phyloP scores from a whole-genome alignment of 345 rosid species.

The Garcia nutans region DNA sequence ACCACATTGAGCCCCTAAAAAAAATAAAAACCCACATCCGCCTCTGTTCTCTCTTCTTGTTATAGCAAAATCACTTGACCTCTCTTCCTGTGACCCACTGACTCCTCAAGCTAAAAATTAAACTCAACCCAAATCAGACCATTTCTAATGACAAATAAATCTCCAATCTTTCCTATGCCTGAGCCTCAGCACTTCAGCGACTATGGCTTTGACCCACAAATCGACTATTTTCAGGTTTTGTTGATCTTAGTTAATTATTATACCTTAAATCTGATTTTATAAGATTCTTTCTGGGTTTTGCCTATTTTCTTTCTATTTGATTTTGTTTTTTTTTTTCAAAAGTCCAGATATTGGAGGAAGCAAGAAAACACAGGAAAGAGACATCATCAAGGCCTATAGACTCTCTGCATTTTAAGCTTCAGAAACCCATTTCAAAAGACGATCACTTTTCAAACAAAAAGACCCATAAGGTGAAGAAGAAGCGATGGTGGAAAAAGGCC shows the following conservation, averaged over 20 bases:
- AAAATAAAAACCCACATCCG: too few relatives aligned
- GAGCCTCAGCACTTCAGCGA: conserved; percentile 78
- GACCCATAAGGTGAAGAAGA: conserved; percentile 46
- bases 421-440: conserved; percentile 77
- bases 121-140: not conserved
- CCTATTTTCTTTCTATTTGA: not conserved
- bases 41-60: too few relatives aligned
- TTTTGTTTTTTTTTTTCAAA: not conserved
- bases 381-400: conserved; percentile 35
- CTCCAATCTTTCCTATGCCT: conserved; percentile 64
- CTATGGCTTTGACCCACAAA: conserved; percentile 84
- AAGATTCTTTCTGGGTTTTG: not conserved
- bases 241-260: too few relatives aligned
- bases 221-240: conserved; percentile 73
- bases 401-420: conserved; percentile 75
- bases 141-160: conserved; percentile 48
- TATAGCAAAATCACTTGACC: too few relatives aligned
- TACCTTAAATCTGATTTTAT: not conserved
- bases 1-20: conserved; percentile 33
- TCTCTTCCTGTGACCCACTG: not conserved
- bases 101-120: too few relatives aligned
- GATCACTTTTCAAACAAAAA: conserved; percentile 37
- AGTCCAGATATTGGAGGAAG: conserved; percentile 68
- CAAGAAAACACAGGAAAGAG: conserved; percentile 67
- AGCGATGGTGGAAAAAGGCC: conserved; percentile 81